Evolutionary conservation across 2,329 filamentous ascomycete genomes (phyloP).

Genomic region (Aspergillus niger): DNA sequence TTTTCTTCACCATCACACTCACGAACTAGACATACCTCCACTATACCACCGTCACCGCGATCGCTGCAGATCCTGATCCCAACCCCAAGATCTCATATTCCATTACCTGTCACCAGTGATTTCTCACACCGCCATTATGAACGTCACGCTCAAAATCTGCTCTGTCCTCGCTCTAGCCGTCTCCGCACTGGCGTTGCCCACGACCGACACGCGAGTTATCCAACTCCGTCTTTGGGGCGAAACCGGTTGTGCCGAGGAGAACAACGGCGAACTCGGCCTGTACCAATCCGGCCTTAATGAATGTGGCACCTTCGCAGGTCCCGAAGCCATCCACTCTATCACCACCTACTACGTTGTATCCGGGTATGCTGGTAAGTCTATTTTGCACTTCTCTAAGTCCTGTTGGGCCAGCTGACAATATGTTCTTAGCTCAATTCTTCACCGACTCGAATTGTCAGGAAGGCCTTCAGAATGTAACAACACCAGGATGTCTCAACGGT

Average conservation of each 20-base stretch:
- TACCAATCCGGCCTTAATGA: constrained; percentile 19
- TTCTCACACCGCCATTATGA: background rate
- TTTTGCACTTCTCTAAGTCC: background rate
- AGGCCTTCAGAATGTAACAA: background rate
- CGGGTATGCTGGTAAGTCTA: constrained; percentile 6
- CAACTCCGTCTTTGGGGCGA: constrained; percentile 23
- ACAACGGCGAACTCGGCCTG: constrained; percentile 22
- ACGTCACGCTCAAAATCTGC: constrained; percentile 11
- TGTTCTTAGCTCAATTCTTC: background rate
- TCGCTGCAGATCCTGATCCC: background rate
- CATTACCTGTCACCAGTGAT: background rate
- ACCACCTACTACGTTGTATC: constrained; percentile 15
- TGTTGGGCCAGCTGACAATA: no score
- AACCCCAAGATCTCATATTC: no score
- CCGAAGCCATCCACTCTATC: constrained; percentile 14
- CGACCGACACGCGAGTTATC: constrained; percentile 15
- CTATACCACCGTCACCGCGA: background rate
- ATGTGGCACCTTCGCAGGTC: constrained; percentile 13
- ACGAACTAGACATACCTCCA: background rate
- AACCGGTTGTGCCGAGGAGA: constrained; percentile 16
- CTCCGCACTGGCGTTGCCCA: constrained; percentile 13
- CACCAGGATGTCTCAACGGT: background rate
- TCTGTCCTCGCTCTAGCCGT: constrained; percentile 10
- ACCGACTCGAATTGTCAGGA: background rate
- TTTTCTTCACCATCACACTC: no score